Conservation (phyloP, 2,329 filamentous ascomycete species). For the Hansfordia pulvinata region DNA sequence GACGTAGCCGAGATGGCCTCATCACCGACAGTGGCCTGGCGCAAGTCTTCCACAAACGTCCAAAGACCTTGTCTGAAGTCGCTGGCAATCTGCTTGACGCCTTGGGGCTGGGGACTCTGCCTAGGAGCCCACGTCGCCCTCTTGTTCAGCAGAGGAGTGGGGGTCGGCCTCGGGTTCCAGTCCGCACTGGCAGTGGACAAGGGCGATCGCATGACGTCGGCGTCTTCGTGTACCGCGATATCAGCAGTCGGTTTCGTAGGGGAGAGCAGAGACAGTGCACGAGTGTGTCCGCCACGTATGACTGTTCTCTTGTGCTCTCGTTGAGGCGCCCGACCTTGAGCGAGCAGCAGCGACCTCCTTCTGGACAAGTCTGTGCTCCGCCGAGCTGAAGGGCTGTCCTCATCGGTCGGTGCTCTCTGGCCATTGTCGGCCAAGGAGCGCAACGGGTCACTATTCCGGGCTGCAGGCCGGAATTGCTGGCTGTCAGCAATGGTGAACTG, state of each 20-base stretch:
- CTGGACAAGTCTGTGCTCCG: constrained; percentile 55
- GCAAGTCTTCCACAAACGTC: constrained; percentile 90
- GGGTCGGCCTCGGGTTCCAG: constrained; percentile 21
- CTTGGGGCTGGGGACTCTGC: constrained; percentile 26
- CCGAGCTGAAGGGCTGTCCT: constrained; percentile 23
- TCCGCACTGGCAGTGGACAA: constrained; percentile 17
- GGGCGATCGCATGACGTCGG: constrained; percentile 27
- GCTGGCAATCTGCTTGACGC: constrained; percentile 66
- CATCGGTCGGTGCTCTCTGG: constrained; percentile 17
- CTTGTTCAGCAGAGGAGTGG: constrained; percentile 35
- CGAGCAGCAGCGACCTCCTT: constrained; percentile 51
- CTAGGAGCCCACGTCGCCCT: constrained; percentile 47
- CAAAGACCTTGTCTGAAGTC: constrained; percentile 83
- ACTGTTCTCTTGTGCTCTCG: constrained; percentile 41
- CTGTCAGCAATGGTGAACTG: constrained; percentile 72
- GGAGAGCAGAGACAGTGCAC: constrained; percentile 71
- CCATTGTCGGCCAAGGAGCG: constrained; percentile 20
- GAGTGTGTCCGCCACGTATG: constrained; percentile 52
- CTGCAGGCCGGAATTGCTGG: constrained; percentile 59
- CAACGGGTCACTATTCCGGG: constrained; percentile 44
- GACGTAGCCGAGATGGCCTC: constrained; percentile 58
- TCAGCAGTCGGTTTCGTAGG: constrained; percentile 34
- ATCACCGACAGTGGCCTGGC: constrained; percentile 91
- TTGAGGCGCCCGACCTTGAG: constrained; percentile 25
- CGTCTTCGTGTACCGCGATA: constrained; percentile 29